A percentile compares a stretch with the other conserved stretches of the same genome.
Conservation (phyloP, 257 asterid genomes). For the Rhazya stricta region DNA sequence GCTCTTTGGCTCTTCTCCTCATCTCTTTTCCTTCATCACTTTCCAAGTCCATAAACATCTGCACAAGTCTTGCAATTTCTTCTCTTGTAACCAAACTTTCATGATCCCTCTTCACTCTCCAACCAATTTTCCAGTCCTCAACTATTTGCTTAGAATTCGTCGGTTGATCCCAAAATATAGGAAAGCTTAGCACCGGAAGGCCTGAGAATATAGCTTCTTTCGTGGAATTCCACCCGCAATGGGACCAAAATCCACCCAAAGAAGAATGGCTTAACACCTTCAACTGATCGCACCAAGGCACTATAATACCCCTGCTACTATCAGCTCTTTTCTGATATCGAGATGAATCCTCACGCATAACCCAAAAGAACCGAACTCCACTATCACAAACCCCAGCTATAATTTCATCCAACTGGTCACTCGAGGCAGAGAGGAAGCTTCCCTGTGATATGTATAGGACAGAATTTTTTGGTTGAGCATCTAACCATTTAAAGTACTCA, state of each 20-base stretch:
- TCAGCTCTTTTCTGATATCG: slow-evolving; percentile 8
- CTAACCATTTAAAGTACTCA: slow-evolving; percentile 38
- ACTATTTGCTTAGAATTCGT: slow-evolving; percentile 47
- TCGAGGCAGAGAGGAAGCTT: slow-evolving; percentile 42
- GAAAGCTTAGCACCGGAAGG: slow-evolving; percentile 46
- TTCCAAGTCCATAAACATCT: slow-evolving; percentile 47
- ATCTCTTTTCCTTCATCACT: slow-evolving; percentile 35
- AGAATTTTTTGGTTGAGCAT: slow-evolving; percentile 42
- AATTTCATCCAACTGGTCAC: slow-evolving; percentile 46
- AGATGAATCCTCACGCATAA: slow-evolving; percentile 29
- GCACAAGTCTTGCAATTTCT: slow-evolving; percentile 27
- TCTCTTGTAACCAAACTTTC: slow-evolving; percentile 24
- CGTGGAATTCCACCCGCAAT: slow-evolving; percentile 79
- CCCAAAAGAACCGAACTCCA: slow-evolving; percentile 56
- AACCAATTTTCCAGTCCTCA: slow-evolving; percentile 55
- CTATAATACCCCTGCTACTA: slow-evolving; percentile 34
- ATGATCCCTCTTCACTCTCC: slow-evolving; percentile 41
- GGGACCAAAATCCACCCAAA: slow-evolving; percentile 59
- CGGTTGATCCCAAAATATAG: slow-evolving; percentile 47
- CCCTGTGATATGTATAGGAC: slow-evolving; percentile 61
- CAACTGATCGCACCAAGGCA: slow-evolving; percentile 64
- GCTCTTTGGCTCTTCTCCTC: slow-evolving; percentile 31
- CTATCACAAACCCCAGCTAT: slow-evolving; percentile 33
- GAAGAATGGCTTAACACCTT: slow-evolving; percentile 48
- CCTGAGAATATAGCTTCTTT: slow-evolving; percentile 47